A percentile compares a stretch with the other conserved stretches of the same genome.
Evolutionary conservation across 179 eudicot species (phyloP).

Genomic region (Spergularia azorica): DNA sequence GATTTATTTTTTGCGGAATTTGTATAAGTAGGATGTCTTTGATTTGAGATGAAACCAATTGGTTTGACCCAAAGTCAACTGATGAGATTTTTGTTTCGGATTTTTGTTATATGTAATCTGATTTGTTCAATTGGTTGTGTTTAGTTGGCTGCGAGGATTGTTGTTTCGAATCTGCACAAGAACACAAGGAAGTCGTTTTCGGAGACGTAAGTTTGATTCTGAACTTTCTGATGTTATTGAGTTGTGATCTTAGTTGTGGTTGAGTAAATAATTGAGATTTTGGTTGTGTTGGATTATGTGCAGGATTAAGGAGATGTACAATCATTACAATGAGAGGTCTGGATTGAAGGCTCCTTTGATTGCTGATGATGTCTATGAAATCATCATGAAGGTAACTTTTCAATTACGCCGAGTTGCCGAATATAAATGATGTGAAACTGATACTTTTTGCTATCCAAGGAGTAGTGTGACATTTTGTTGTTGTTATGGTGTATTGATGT

Average conservation of each 20-base stretch:
- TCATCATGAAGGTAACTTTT: slow-evolving; percentile 78
- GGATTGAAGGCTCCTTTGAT: slow-evolving; percentile 78
- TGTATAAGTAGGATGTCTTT: no score
- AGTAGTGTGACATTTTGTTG: slow-evolving; percentile 96
- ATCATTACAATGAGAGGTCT: slow-evolving; percentile 74
- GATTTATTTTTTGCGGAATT: no score
- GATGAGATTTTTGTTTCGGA: no score
- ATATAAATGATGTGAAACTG: neutral
- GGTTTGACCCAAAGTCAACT: no score
- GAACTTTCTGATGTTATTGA: neutral
- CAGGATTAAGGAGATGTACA: slow-evolving; percentile 86
- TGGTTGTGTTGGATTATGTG: neutral
- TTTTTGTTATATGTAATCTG: no score
- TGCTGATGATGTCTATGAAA: slow-evolving; percentile 94
- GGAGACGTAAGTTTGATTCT: slow-evolving; percentile 66
- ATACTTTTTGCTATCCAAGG: no score
- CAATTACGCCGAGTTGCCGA: slow-evolving; percentile 29
- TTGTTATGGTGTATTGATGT: neutral
- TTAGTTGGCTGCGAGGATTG: slow-evolving; percentile 98
- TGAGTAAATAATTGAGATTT: no score
- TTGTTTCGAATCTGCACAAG: slow-evolving; percentile 94
- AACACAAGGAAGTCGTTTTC: slow-evolving; percentile 91
- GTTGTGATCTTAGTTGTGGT: neutral
- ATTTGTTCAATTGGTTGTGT: neutral
- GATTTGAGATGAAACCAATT: no score